Base-by-base conservation (phyloP, 2,329 filamentous ascomycete genomes). In the Penicillium sp. region DNA sequence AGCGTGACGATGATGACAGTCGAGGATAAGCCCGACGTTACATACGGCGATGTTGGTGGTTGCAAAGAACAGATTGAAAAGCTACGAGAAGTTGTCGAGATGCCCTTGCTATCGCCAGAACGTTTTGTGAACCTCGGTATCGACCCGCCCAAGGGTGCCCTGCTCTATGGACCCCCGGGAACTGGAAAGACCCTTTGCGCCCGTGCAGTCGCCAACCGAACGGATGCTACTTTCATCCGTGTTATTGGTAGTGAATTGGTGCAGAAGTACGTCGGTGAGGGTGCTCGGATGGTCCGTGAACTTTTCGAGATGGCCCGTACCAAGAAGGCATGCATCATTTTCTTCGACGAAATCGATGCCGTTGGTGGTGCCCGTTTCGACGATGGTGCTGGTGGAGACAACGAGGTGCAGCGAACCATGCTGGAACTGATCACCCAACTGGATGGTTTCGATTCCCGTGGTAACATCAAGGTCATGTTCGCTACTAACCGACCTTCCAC, bases 1-100 rank as follows among this genome's bases (percentile, higher is more conserved):
- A 96, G 90, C 65, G 94, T 99, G 63, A 99, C 94, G 38, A 99
- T 99, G 94, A 99, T 99, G 94, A 97, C 94, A 47, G 94, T 99
- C 61, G 94, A 99, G 80, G 94, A 99, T 79, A 99, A 99, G 82
- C 94, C 94, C 14, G 94, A 99, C 74, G 94, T 99, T 58, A 99
- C 94, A 59, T 99, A 99, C 68, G 94, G 94, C 66, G 94, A 99
- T 79, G 93, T 99, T 39, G 94, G 94, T 77, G 94, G 94, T 53
- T 97, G 92, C 84, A 99, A 99, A 78, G 94, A 99, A 77, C 94
- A 99, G 78, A 96, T 99, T 39, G 94, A 99, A 82, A 99, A 99
- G 83, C 84, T 99, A 64, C 85, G 94, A 74, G 94, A 99, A 77
- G 94, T 99, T 50, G 94, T 99, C 53, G 94, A 99, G 78, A 97